phyloP scores from a whole-genome alignment of 306 rosid species.

The Prunus dulcis region DNA sequence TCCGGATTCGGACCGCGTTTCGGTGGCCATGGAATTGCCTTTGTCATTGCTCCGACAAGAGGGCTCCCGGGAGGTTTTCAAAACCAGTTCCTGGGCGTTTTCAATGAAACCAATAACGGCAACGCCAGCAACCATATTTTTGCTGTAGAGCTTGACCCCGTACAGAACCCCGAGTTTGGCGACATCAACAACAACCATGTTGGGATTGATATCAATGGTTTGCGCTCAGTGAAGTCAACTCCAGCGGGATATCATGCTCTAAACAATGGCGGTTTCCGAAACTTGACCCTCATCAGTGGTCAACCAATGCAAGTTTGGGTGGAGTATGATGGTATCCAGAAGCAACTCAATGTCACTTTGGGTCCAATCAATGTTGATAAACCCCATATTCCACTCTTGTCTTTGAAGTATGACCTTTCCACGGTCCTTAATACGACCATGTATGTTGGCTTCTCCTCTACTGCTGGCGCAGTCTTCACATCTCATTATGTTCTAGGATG shows the following conservation, averaged over 20 bases:
- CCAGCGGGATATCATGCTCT: background rate
- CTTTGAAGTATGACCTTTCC: background rate
- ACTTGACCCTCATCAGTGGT: constrained; percentile 8
- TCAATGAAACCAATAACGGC: background rate
- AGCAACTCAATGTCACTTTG: background rate
- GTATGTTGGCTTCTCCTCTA: constrained; percentile 18
- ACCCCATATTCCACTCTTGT: background rate
- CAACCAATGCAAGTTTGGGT: constrained; percentile 7
- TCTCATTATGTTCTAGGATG: constrained; percentile 16
- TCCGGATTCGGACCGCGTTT: background rate
- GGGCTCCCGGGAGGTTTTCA: background rate
- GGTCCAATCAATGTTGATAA: too few relatives aligned
- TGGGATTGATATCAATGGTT: constrained; percentile 7
- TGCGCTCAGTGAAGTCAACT: background rate
- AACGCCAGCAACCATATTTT: background rate
- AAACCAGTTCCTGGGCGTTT: constrained; percentile 7
- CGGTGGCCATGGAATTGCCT: constrained; percentile 1
- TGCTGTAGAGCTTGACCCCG: constrained; percentile 14
- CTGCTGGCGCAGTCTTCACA: background rate
- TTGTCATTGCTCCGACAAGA: constrained; percentile 8
- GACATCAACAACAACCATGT: constrained; percentile 12
- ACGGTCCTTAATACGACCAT: background rate
- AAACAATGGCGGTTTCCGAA: background rate
- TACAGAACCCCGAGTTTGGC: background rate
- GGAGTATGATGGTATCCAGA: constrained; percentile 8